Evolutionary conservation across 169 alveolate genomes (phyloP).

Genomic region (Ichthyophthirius multifiliis): DNA sequence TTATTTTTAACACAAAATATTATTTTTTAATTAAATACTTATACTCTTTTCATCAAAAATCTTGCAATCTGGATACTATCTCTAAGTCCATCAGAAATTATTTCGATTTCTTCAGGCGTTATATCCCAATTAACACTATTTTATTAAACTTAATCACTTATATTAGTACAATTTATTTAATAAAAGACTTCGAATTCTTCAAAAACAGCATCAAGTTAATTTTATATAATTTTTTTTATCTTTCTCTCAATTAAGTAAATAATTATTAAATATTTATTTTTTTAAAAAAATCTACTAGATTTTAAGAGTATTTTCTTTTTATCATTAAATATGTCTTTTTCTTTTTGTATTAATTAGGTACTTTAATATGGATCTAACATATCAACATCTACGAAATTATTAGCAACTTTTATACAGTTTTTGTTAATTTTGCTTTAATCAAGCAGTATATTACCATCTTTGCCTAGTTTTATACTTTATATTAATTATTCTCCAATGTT

Average conservation of each 20-base stretch:
- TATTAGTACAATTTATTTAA: background rate
- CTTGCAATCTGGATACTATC: slow-evolving; percentile 1
- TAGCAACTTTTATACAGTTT: background rate
- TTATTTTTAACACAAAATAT: background rate
- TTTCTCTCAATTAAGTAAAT: slow-evolving; percentile 7
- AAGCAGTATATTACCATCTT: background rate
- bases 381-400: background rate
- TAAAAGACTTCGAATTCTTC: slow-evolving; percentile 7
- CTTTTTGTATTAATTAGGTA: too few relatives aligned
- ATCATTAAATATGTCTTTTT: too few relatives aligned
- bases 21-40: background rate
- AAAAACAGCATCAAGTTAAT: background rate
- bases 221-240: background rate
- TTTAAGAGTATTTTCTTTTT: background rate
- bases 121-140: background rate
- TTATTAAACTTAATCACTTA: background rate
- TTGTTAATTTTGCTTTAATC: slow-evolving; percentile 3
- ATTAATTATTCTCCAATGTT: slow-evolving; percentile 12
- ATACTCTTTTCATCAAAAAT: background rate
- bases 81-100: background rate
- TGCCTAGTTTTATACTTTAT: background rate
- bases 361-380: background rate
- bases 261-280: background rate
- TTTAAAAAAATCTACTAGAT: background rate
- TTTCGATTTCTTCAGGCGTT: slow-evolving; percentile 4